These are phyloP conservation scores for Endotrypanum monterogeii DNA, from an alignment of 208 protist species.

Conservation along the genomic window DNA sequence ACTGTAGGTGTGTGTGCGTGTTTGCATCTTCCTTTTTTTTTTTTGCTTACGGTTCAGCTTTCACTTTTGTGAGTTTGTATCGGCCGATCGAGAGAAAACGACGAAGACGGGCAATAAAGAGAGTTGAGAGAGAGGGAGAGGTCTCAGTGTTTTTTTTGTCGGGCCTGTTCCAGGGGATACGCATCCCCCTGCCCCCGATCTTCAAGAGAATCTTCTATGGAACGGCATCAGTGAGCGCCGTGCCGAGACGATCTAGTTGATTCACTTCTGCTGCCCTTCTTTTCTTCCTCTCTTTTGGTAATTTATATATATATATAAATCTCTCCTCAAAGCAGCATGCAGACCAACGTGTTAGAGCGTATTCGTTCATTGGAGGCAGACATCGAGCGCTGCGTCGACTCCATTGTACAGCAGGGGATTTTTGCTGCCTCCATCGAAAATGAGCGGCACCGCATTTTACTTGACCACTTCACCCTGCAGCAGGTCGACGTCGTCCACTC, in stretches of 20 bases:
- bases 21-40: not conserved
- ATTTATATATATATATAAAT: no score
- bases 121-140: no score
- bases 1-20: not conserved
- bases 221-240: not conserved
- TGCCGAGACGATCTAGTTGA: not conserved
- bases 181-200: no score
- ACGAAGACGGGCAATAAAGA: no score
- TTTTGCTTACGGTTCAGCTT: no score
- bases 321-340: conserved; percentile 40
- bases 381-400: conserved; percentile 77
- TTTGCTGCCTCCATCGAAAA: conserved; percentile 53
- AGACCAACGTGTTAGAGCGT: conserved; percentile 73
- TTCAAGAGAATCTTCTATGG: not conserved
- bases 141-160: not conserved
- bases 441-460: conserved; percentile 69
- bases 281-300: no score
- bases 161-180: no score
- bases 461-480: conserved; percentile 78
- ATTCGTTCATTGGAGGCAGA: conserved; percentile 82
- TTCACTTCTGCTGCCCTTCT: not conserved
- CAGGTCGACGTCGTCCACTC: conserved; percentile 49
- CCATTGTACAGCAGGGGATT: conserved; percentile 84
- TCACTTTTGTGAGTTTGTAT: not conserved
- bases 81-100: not conserved